Base-by-base conservation (phyloP, 2,329 filamentous ascomycete genomes). In the Alternaria angustiovoidea region DNA sequence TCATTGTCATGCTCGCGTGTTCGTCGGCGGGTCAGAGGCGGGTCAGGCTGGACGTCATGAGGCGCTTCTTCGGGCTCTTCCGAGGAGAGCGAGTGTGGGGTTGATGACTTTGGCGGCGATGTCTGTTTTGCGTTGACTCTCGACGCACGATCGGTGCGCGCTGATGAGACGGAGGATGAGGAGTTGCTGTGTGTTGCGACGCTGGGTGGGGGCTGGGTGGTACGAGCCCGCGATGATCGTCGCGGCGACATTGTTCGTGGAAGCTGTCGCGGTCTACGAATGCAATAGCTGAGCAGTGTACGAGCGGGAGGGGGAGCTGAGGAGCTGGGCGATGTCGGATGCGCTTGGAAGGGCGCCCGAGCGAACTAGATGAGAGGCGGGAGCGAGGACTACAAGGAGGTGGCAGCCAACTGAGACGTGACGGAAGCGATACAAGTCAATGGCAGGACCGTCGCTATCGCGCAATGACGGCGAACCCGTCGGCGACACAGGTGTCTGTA, bases 151-250 rank as follows among this genome's bases (percentile, higher is more conserved):
- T 96, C 93, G 62, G 85, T 85, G 74, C 92, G 91, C 70, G 86
- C 87, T 63, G 92, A 94, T 42, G 91, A 89, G 68, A 81, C 81
- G 20, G 85, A 87, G 74, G 90, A 94, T 42, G 92, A 89, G 51
- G 90, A 88, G 64, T 91, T 93, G 65, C 91, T 92, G 72, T 92
- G 89, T 71, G 72, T 90, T 88, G 81, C 88, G 58, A 69, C 87
- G 74, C 89, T 86, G 72, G 86, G 83, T 64, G 84, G 82, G 73
- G 87, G 86, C 83, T 94, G 91, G 71, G 88, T 88, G 77, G 86
- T 88, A 81, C 92, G 91, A 83, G 93, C 93, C 86, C 94, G 90
- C 80, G 94, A 95, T 75, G 94, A 97, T 79, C 94, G 92, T 82
- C 94, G 91, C 78, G 91, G 92, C 77, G 91, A 85, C 85, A 87